Conservation (phyloP, 768 basidiomycete species). For the Sarcodon sp. region DNA sequence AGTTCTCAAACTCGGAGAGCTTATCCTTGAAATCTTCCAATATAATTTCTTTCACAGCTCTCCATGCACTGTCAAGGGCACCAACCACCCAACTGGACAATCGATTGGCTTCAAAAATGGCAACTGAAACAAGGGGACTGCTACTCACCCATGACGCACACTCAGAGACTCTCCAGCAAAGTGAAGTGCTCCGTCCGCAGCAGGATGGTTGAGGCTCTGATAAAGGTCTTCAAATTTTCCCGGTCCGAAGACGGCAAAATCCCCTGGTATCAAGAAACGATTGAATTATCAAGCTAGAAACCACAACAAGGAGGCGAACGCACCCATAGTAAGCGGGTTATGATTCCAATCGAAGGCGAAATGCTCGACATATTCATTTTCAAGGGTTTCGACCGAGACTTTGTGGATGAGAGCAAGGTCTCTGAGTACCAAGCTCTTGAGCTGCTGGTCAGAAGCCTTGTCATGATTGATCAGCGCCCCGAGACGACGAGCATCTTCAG, state of each 20-base stretch:
- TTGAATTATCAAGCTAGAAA: too few relatives aligned
- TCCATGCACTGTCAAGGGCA: too few relatives aligned
- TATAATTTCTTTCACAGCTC: too few relatives aligned
- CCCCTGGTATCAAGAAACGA: too few relatives aligned
- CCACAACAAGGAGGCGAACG: neutral
- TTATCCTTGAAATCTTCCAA: too few relatives aligned
- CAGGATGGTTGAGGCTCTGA: neutral
- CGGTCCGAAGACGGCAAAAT: neutral
- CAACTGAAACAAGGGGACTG: too few relatives aligned
- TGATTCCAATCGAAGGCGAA: neutral
- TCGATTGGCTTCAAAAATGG: too few relatives aligned
- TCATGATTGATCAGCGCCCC: neutral
- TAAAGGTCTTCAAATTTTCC: neutral
- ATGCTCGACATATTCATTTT: neutral
- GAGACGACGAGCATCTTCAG: neutral
- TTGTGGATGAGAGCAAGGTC: neutral
- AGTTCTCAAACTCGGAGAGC: too few relatives aligned
- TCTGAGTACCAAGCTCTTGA: neutral
- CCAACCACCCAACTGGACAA: too few relatives aligned
- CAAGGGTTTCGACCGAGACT: neutral
- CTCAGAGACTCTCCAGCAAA: neutral
- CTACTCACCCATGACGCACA: neutral
- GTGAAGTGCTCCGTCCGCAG: neutral
- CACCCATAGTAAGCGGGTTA: neutral
- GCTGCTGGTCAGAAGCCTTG: neutral